Evolutionary conservation across 2,329 filamentous ascomycete species (phyloP), one percentile per base, ranked within the genome.

Genomic region (Eutypella sp.): DNA sequence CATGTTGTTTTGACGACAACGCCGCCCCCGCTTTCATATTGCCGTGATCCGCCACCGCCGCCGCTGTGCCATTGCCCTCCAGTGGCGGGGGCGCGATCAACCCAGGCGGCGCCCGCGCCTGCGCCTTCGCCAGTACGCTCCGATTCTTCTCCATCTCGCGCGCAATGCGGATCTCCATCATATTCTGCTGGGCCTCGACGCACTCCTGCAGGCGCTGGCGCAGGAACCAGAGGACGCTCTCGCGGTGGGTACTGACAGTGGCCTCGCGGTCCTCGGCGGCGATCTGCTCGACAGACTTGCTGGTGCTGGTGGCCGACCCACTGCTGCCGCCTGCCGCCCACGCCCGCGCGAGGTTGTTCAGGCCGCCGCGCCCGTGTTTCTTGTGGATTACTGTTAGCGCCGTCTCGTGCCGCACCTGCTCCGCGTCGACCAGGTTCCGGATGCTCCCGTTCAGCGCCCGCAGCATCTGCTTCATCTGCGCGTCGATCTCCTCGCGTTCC

Each of bases 81-180:
- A n/a, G n/a, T n/a, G n/a, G n/a, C 57, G 31, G 47, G 61, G 51
- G 61, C 67, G 43, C 74, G 72, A 3, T n/a, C n/a, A n/a, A n/a
- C n/a, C n/a, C n/a, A n/a, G n/a, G n/a, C n/a, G n/a, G n/a, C n/a
- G n/a, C n/a, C n/a, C n/a, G n/a, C n/a, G n/a, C n/a, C n/a, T n/a
- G n/a, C n/a, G 79, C 75, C 64, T 89, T 91, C 53, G 89, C 87
- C 46, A 96, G 71, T 48, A 92, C 79, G 61, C 88, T 95, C 67
- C 89, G 88, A 60, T 84, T 91, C 78, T 87, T 93, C 70, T 97
- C 91, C 65, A 92, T 76, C 64, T 95, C 89, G 45, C 93, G 75
- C 60, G 83, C 82, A 55, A 97, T 73, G 57, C 93, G 73, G 59
- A 88, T 87, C 70, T 96, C 91, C 77, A 97, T 96, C 89, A 97